phyloP scores from a whole-genome alignment of 1,284 basidiomycete genomes.

The Entoloma clypeatum region DNA sequence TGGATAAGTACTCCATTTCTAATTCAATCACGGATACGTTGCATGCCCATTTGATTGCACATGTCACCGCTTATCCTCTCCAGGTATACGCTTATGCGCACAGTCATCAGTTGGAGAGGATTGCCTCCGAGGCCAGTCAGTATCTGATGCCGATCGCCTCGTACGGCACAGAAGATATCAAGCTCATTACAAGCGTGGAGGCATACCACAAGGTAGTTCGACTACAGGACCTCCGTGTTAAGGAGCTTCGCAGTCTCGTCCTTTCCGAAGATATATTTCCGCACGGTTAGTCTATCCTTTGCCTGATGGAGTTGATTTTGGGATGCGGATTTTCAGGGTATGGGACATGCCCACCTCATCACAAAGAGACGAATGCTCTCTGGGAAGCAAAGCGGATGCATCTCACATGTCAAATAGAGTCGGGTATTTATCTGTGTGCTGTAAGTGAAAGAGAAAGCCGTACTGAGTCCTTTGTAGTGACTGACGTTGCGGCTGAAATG shows the following conservation, averaged over 20 bases:
- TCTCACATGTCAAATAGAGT: constrained; percentile 44
- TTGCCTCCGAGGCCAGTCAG: constrained; percentile 54
- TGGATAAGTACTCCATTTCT: constrained; percentile 60
- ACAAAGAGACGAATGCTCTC: constrained; percentile 33
- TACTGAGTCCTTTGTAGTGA: constrained; percentile 38
- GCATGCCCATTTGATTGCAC: constrained; percentile 50
- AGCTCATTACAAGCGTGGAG: constrained; percentile 47
- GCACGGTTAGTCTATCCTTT: constrained; percentile 38
- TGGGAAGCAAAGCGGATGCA: constrained; percentile 50
- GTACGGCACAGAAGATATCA: constrained; percentile 50
- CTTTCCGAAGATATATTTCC: constrained; percentile 61
- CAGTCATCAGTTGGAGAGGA: constrained; percentile 34
- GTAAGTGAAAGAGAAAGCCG: background rate
- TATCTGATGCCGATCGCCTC: constrained; percentile 53
- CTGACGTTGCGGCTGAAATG: constrained; percentile 64
- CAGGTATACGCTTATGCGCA: constrained; percentile 55
- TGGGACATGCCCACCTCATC: constrained; percentile 51
- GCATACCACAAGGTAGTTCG: constrained; percentile 58
- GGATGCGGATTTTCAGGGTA: constrained; percentile 44
- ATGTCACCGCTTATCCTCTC: constrained; percentile 47
- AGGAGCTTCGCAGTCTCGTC: constrained; percentile 45
- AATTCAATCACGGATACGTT: constrained; percentile 39
- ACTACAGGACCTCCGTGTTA: constrained; percentile 52
- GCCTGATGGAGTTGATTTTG: constrained; percentile 24
- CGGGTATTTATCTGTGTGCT: constrained; percentile 36